Percentiles rank a stretch among this genome's conserved stretches.
Conservation (phyloP, 352 stramenopile genomes). For the Phytopythium litorale region DNA sequence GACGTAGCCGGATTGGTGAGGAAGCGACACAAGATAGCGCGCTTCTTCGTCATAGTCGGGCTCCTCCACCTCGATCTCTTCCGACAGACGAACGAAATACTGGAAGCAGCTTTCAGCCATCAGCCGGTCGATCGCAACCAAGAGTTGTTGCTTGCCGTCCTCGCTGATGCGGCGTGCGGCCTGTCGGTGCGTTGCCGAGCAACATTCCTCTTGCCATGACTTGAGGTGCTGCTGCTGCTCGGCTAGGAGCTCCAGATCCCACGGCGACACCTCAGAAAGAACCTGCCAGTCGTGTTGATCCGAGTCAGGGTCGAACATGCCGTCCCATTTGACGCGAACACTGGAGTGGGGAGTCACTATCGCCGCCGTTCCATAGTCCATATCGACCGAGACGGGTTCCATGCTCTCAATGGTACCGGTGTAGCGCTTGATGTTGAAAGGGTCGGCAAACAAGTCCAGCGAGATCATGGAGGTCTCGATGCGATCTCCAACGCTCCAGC, state of each 20-base stretch:
- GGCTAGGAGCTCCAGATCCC: neutral
- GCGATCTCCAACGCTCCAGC: neutral
- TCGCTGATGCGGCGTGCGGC: neutral
- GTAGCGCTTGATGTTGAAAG: neutral
- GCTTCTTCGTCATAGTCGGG: neutral
- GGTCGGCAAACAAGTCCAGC: neutral
- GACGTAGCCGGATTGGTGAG: neutral
- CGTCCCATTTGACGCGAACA: neutral
- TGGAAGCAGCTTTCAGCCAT: neutral
- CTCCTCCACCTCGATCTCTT: neutral
- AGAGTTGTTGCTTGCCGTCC: neutral
- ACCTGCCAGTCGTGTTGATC: neutral
- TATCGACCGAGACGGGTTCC: neutral
- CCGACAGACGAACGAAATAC: constrained; percentile 1
- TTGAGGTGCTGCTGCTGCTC: neutral
- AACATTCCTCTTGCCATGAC: neutral
- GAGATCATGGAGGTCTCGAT: neutral
- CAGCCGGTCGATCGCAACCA: neutral
- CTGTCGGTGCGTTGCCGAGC: neutral
- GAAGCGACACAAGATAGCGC: neutral
- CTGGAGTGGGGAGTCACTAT: neutral
- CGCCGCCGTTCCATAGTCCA: neutral
- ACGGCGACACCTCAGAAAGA: neutral
- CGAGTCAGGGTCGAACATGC: neutral
- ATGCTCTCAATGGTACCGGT: neutral